Percentiles rank a stretch among this genome's conserved stretches.
Conservation (phyloP, 2,329 filamentous ascomycete genomes). For the Trichoderma sp. region DNA sequence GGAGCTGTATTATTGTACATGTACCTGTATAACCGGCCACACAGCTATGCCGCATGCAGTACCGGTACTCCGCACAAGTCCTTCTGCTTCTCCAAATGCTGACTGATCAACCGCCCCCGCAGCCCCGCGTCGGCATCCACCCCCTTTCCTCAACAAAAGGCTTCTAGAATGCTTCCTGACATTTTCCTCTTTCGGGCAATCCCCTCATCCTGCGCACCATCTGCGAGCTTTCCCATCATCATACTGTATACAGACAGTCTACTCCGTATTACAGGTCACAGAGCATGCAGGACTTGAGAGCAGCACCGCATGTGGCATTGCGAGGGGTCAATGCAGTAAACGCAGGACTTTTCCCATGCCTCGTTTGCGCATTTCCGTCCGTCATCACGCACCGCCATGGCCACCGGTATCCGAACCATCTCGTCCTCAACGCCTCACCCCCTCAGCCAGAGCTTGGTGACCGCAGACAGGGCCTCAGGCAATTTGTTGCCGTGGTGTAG, state of each 20-base stretch:
- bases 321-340: slow-evolving; percentile 4
- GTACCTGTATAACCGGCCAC: too few species aligned
- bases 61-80: too few species aligned
- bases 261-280: background rate
- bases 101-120: background rate
- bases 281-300: background rate
- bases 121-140: background rate
- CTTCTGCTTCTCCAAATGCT: background rate
- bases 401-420: background rate
- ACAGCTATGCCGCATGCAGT: background rate
- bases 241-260: background rate
- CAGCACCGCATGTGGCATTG: background rate
- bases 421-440: background rate
- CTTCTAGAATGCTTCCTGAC: slow-evolving; percentile 5
- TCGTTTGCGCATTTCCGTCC: background rate
- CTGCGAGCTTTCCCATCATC: background rate
- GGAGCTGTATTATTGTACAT: too few species aligned
- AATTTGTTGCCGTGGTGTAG: background rate
- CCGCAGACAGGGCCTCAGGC: background rate
- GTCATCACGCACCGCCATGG: background rate
- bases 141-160: background rate
- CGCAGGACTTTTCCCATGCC: background rate
- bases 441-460: background rate
- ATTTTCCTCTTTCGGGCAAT: background rate
- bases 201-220: background rate